Base-by-base conservation (phyloP, 129 eudicot species). In the Dittrichia graveolens region DNA sequence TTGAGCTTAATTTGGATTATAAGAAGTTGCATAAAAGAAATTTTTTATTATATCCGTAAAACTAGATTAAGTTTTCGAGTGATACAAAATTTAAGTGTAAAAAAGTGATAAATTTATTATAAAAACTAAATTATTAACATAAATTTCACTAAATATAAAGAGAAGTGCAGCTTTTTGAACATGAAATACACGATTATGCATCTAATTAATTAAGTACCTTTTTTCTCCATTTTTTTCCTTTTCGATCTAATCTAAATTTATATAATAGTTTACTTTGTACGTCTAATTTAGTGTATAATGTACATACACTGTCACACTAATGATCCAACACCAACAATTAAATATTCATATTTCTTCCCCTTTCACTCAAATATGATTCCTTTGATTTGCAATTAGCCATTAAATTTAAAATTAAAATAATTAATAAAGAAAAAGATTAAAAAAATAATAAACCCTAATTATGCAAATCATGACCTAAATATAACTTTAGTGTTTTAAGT, bases 281-380 rank as follows among this genome's bases (percentile, higher is more conserved):
- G 2, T 34, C 19, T 35, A 10, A 11, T 11, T 16, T 13, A 49
- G 60, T 67, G 60, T 5, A 10, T 13, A 49, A 46, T 67, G 72
- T 16, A 49, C 35, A 67, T 67, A 49, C 73, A 50, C 73, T 50
- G 12, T 16, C 11, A 50, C 56, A 42, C 47, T 67, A 14, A 69
- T 6, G 0, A 39, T 31, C 18, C 42, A 8, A 38, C 63, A 69
- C 63, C 61, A 54, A 40, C 38, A 39, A 53, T 69, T 5, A 52
- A 7, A 5, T 52, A 69, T 8, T 13, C 41, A 39, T 16, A 52
- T 8, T 40, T 8, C 9, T 10, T 2, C 11, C 38, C 14, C n/a
- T 14, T n/a, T 8, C 5, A 7, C 49, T 3, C n/a, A 4, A 15
- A 63, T 5, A 8, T 14, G 3, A 4, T 14, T 16, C 43, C 4